A percentile compares a stretch with the other conserved stretches of the same genome.
Evolutionary conservation across 257 asterid species (phyloP).

Genomic region (Marsdenia floribunda): DNA sequence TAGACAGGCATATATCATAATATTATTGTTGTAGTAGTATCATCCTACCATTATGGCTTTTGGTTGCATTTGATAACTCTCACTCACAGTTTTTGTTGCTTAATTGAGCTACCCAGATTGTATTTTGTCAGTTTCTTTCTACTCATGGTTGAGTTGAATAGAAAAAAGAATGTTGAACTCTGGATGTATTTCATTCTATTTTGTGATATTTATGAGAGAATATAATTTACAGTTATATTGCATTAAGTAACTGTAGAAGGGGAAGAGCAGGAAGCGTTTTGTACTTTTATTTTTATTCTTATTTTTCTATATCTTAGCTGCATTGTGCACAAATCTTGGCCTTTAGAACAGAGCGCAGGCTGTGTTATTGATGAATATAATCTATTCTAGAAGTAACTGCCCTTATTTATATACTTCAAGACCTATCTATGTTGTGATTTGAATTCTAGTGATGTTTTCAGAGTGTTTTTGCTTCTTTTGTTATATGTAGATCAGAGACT

Average conservation of each 20-base stretch:
- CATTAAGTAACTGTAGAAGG: neutral
- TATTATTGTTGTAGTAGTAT: conserved; percentile 6
- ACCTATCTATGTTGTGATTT: neutral
- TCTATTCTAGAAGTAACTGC: neutral
- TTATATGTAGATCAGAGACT: neutral
- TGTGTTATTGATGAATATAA: neutral
- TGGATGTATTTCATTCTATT: conserved; percentile 16
- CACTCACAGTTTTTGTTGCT: conserved; percentile 22
- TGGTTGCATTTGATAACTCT: neutral
- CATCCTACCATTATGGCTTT: conserved; percentile 12
- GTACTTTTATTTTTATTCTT: no score
- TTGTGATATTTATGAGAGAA: neutral
- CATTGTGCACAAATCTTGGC: no score
- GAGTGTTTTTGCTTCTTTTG: neutral
- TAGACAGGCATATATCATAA: neutral
- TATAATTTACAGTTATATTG: neutral
- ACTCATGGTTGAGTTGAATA: neutral
- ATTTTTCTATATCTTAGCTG: no score
- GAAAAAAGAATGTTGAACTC: conserved; percentile 5
- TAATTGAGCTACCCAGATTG: conserved; percentile 16
- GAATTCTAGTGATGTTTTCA: neutral
- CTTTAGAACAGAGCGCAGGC: no score
- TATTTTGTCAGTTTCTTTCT: neutral
- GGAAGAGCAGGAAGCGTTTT: neutral
- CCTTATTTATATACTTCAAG: neutral